Evolutionary conservation across 768 basidiomycete genomes (phyloP).

Genomic region (Termitomyces sp.): DNA sequence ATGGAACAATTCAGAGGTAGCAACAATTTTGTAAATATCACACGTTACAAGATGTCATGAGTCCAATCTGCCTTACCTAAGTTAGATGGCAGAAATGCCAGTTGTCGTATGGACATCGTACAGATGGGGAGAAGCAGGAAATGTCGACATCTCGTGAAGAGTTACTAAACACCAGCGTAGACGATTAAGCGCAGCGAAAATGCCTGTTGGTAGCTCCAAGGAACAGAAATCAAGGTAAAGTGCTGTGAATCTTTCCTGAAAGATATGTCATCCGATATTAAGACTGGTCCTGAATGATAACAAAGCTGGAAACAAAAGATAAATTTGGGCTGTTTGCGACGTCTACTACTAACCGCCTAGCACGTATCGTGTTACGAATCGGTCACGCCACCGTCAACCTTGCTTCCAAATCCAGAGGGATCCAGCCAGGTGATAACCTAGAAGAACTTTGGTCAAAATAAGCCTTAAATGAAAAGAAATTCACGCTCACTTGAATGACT

Average conservation of each 20-base stretch:
- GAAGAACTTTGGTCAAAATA: background rate
- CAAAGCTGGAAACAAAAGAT: background rate
- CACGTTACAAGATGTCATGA: slow-evolving; percentile 8
- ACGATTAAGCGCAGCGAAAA: background rate
- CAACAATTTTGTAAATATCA: background rate
- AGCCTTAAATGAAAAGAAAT: no score
- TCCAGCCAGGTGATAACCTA: background rate
- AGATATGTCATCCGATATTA: background rate
- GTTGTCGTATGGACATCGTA: slow-evolving; percentile 1
- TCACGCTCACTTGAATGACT: background rate
- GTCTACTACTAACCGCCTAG: no score
- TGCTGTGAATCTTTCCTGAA: background rate
- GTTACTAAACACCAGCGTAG: background rate
- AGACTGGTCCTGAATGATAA: background rate
- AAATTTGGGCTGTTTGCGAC: background rate
- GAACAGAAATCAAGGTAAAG: background rate
- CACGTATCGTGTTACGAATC: background rate
- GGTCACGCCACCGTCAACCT: background rate
- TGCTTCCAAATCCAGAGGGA: background rate
- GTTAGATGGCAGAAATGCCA: background rate
- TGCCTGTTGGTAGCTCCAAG: background rate
- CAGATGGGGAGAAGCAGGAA: slow-evolving; percentile 1
- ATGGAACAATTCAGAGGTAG: background rate
- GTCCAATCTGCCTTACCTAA: background rate
- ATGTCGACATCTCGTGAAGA: slow-evolving; percentile 1